phyloP scores from a whole-genome alignment of 2,329 filamentous ascomycete species.

The Cercospora brassicicola region DNA sequence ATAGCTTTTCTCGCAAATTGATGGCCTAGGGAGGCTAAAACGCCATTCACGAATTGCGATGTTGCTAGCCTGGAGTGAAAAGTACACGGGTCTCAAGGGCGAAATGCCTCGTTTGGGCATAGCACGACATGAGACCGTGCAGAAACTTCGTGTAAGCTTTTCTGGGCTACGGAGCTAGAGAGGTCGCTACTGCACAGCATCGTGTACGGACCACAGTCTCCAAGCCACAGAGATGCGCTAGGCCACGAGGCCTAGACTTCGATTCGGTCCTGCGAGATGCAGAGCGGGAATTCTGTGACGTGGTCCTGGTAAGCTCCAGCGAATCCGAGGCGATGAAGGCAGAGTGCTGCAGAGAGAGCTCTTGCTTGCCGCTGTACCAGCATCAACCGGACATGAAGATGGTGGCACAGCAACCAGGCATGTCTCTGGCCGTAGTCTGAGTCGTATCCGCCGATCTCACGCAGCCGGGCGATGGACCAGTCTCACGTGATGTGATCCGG shows the following conservation, averaged over 20 bases:
- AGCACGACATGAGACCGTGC: constrained; percentile 13
- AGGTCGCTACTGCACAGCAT: constrained; percentile 27
- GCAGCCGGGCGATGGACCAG: not conserved
- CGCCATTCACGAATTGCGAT: constrained; percentile 10
- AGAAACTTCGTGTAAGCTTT: constrained; percentile 19
- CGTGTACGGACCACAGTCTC: constrained; percentile 18
- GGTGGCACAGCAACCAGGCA: constrained; percentile 25
- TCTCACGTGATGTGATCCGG: constrained; percentile 7
- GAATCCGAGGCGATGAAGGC: constrained; percentile 6
- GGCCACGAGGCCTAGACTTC: constrained; percentile 27
- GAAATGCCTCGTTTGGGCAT: constrained; percentile 10
- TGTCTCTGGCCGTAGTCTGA: constrained; percentile 13
- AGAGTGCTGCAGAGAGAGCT: constrained; percentile 19
- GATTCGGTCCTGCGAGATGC: constrained; percentile 13
- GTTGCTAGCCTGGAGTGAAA: constrained; percentile 5
- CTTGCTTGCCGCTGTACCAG: constrained; percentile 13
- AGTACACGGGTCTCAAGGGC: constrained; percentile 13
- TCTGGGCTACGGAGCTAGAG: constrained; percentile 8
- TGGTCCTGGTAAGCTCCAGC: constrained; percentile 20
- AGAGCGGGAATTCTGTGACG: constrained; percentile 22
- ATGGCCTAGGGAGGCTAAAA: constrained; percentile 8
- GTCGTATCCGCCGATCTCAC: constrained; percentile 13
- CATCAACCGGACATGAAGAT: constrained; percentile 11
- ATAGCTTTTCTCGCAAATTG: constrained; percentile 17
- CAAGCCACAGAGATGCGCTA: constrained; percentile 19